Conservation (phyloP, 1,284 basidiomycete species). For the Hymenochaete sp. region DNA sequence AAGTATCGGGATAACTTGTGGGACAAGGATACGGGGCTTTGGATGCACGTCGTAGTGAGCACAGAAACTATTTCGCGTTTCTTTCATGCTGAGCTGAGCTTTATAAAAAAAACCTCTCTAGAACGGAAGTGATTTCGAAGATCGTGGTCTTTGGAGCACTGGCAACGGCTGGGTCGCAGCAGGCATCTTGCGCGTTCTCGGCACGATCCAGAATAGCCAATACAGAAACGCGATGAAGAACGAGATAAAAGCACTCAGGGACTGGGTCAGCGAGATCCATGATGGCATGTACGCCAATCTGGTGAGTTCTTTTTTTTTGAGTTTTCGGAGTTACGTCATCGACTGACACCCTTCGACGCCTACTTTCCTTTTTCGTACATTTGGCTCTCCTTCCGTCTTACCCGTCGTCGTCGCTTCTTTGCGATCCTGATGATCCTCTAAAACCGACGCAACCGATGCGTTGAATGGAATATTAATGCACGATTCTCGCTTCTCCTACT, state of each 20-base stretch:
- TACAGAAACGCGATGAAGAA: constrained; percentile 40
- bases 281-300: constrained; percentile 55
- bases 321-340: neutral
- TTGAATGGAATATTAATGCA: too few species aligned
- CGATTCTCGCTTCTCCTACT: too few species aligned
- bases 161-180: constrained; percentile 83
- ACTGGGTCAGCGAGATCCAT: constrained; percentile 70
- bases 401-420: too few species aligned
- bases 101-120: too few species aligned
- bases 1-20: constrained; percentile 64
- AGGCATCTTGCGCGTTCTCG: constrained; percentile 77
- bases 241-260: constrained; percentile 51
- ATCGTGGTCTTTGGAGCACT: constrained; percentile 68
- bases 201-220: constrained; percentile 59
- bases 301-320: neutral
- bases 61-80: too few species aligned
- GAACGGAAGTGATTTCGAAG: constrained; percentile 41
- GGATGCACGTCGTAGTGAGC: constrained; percentile 63
- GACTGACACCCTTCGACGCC: neutral
- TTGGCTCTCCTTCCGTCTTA: neutral
- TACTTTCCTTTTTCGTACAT: constrained; percentile 16
- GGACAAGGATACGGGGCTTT: constrained; percentile 45
- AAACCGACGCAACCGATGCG: too few species aligned
- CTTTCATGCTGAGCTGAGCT: too few species aligned
- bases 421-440: too few species aligned